phyloP scores from a whole-genome alignment of 116 monocot species.

The Iris pallida region DNA sequence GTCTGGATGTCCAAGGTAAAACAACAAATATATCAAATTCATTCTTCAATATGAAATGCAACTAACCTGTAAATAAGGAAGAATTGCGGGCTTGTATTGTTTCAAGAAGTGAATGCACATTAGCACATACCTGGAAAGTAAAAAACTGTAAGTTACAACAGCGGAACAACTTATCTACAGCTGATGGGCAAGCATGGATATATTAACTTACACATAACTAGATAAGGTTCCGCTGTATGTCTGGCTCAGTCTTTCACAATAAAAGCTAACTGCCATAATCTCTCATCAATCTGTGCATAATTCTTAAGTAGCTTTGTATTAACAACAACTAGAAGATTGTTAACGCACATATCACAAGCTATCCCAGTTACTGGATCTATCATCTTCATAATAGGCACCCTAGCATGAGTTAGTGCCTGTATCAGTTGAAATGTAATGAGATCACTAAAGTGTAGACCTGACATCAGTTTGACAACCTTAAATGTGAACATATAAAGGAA shows the following conservation, averaged over 20 bases:
- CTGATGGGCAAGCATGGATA: neutral
- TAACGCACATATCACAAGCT: slow-evolving; percentile 95
- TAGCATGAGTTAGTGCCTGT: slow-evolving; percentile 86
- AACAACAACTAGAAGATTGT: slow-evolving; percentile 89
- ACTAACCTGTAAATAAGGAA: slow-evolving; percentile 93
- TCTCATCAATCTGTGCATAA: slow-evolving; percentile 80
- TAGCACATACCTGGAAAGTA: slow-evolving; percentile 73
- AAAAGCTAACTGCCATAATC: slow-evolving; percentile 81
- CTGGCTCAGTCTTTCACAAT: slow-evolving; percentile 97
- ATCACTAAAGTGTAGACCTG: neutral
- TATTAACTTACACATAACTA: slow-evolving; percentile 85
- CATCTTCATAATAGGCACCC: slow-evolving; percentile 95
- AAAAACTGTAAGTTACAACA: too few species aligned
- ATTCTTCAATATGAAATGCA: slow-evolving; percentile 1
- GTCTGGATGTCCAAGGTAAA: neutral
- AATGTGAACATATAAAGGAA: too few species aligned
- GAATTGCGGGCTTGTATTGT: slow-evolving; percentile 66
- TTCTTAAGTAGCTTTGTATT: slow-evolving; percentile 93
- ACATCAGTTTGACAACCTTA: neutral
- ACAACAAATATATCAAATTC: neutral
- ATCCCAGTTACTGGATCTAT: slow-evolving; percentile 83
- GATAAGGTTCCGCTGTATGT: slow-evolving; percentile 95
- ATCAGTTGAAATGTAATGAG: slow-evolving; percentile 1
- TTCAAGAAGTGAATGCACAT: slow-evolving; percentile 99
- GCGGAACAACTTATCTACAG: too few species aligned